Evolutionary conservation across 768 basidiomycete species (phyloP).

Genomic region (button mushroom (Agaricus bisporus)): DNA sequence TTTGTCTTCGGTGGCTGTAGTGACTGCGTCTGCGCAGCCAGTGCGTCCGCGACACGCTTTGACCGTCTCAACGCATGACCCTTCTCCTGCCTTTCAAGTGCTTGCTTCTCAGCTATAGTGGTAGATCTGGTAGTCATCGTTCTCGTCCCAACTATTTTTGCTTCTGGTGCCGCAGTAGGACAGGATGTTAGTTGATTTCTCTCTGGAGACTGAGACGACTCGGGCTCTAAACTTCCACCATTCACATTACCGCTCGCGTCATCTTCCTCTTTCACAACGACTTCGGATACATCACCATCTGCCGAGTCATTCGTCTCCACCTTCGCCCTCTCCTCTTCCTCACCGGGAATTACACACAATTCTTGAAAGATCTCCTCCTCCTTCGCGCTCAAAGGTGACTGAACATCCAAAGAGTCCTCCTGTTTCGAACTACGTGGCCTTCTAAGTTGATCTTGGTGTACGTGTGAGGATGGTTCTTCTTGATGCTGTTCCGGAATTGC

Average conservation of each 20-base stretch:
- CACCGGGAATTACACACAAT: conserved; percentile 49
- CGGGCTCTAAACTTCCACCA: neutral
- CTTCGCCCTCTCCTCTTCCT: conserved; percentile 13
- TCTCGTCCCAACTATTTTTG: neutral
- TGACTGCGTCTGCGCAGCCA: conserved; percentile 42
- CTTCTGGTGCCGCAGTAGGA: neutral
- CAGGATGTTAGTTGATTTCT: neutral
- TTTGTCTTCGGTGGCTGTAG: conserved; percentile 21
- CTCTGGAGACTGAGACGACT: neutral
- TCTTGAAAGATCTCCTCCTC: conserved; percentile 69
- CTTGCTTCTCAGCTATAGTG: conserved; percentile 2
- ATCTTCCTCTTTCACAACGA: neutral
- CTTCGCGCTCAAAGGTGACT: conserved; percentile 56
- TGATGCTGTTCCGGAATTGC: conserved; percentile 9
- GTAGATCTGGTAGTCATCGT: conserved; percentile 2
- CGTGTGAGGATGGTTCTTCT: neutral
- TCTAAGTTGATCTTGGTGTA: conserved; percentile 1
- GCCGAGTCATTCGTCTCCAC: conserved; percentile 9
- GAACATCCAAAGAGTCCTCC: conserved; percentile 20
- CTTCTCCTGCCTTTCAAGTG: conserved; percentile 2
- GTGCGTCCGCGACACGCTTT: conserved; percentile 60
- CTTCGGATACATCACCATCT: conserved; percentile 8
- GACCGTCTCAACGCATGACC: conserved; percentile 48
- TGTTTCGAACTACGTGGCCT: conserved; percentile 10
- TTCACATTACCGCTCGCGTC: neutral